Conservation (phyloP, 208 protist genomes). For the Leishmania gerbilli region DNA sequence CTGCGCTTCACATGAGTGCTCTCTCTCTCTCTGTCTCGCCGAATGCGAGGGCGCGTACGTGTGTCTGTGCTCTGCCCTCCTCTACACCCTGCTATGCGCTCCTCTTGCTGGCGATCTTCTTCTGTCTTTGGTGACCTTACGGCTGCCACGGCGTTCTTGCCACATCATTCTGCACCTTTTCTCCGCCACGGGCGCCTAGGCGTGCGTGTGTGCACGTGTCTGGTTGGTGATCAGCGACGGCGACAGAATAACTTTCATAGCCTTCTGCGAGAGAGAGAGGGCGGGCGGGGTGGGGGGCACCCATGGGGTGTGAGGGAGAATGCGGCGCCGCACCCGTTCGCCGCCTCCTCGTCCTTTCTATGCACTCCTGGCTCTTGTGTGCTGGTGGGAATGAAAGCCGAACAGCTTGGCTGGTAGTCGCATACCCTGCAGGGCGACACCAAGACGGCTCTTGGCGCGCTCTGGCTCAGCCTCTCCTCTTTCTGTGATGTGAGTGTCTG, state of each 20-base stretch:
- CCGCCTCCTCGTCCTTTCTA: background rate
- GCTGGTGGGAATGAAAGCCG: too few species aligned
- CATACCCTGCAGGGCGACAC: background rate
- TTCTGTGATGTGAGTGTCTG: background rate
- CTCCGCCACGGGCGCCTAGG: background rate
- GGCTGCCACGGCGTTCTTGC: background rate
- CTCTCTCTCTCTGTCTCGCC: background rate
- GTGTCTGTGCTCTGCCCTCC: background rate
- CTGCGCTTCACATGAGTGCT: background rate
- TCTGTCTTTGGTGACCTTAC: background rate
- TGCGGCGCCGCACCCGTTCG: background rate
- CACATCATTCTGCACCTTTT: background rate
- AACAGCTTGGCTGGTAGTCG: background rate
- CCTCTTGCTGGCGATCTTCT: background rate
- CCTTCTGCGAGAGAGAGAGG: background rate
- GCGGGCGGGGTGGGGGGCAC: background rate
- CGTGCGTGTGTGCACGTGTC: background rate
- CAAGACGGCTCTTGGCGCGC: background rate
- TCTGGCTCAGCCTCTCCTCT: background rate
- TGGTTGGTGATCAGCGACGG: background rate
- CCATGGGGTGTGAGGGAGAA: background rate
- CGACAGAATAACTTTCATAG: background rate
- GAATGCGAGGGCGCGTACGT: background rate
- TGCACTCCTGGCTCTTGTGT: background rate
- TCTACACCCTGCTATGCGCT: background rate